phyloP scores from a whole-genome alignment of 768 basidiomycete species.

The Fistulinella prunicolor region DNA sequence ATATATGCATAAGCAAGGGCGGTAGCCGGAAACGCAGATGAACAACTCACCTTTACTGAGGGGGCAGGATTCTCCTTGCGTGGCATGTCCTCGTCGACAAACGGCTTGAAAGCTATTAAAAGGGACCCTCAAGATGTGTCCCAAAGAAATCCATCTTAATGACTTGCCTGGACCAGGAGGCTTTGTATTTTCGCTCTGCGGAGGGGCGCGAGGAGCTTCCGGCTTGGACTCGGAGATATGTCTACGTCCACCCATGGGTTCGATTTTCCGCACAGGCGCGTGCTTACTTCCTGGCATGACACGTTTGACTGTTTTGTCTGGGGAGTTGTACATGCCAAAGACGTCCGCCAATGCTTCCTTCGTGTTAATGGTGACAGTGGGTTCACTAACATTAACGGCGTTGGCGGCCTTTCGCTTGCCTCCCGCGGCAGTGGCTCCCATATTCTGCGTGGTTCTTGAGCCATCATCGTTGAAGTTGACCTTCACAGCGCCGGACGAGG shows the following conservation, averaged over 20 bases:
- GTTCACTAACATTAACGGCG: constrained; percentile 51
- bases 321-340: constrained; percentile 94
- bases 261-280: constrained; percentile 66
- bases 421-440: constrained; percentile 28
- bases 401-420: constrained; percentile 44
- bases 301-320: constrained; percentile 66
- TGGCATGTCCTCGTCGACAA: constrained; percentile 57
- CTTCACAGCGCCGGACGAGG: constrained; percentile 36
- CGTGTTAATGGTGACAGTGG: constrained; percentile 94
- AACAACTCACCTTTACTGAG: constrained; percentile 14
- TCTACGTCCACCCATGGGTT: constrained; percentile 44
- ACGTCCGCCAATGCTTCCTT: constrained; percentile 93
- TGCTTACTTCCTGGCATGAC: constrained; percentile 65
- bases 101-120: constrained; percentile 53
- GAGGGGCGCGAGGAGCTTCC: constrained; percentile 36
- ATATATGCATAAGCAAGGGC: constrained; percentile 11
- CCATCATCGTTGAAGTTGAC: constrained; percentile 65
- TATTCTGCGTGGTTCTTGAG: constrained; percentile 41
- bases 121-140: constrained; percentile 4
- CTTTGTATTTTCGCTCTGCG: constrained; percentile 23
- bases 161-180: constrained; percentile 38
- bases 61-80: constrained; percentile 43
- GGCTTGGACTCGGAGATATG: constrained; percentile 23
- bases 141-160: constrained; percentile 17
- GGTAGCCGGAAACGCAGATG: background rate